phyloP scores from a whole-genome alignment of 164 flowering plant genomes.

The Chloranthus sessilifolius region DNA sequence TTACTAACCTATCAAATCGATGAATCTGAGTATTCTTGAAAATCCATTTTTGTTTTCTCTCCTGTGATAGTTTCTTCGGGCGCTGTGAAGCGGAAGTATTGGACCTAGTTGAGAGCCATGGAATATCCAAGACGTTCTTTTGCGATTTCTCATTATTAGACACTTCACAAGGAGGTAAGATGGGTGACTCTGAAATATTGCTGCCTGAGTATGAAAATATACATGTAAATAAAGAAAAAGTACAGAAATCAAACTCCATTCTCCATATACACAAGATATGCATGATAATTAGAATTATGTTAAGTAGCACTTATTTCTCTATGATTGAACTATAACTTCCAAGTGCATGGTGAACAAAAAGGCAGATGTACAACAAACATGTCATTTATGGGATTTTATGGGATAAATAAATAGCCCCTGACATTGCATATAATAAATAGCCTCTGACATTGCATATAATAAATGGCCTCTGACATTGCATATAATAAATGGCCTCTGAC shows the following conservation, averaged over 20 bases:
- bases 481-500: too few relatives aligned
- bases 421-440: too few relatives aligned
- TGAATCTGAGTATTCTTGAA: slow-evolving; percentile 35
- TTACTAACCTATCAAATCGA: slow-evolving; percentile 37
- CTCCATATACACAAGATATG: neutral
- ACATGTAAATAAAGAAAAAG: neutral
- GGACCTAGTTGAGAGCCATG: slow-evolving; percentile 33
- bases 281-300: too few relatives aligned
- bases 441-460: too few relatives aligned
- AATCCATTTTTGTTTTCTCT: slow-evolving; percentile 57
- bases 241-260: neutral
- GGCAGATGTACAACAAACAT: too few relatives aligned
- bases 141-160: slow-evolving; percentile 6
- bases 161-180: slow-evolving; percentile 13
- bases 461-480: too few relatives aligned
- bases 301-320: too few relatives aligned
- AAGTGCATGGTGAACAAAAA: too few relatives aligned
- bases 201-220: slow-evolving; percentile 9
- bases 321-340: too few relatives aligned
- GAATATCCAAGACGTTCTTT: slow-evolving; percentile 29
- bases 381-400: too few relatives aligned
- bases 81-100: slow-evolving; percentile 16
- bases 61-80: slow-evolving; percentile 51
- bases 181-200: slow-evolving; percentile 1
- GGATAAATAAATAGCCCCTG: too few relatives aligned